A percentile compares a stretch with the other conserved stretches of the same genome.
Evolutionary conservation across 2,329 filamentous ascomycete species (phyloP).

Genomic region (Colletotrichum sp.): DNA sequence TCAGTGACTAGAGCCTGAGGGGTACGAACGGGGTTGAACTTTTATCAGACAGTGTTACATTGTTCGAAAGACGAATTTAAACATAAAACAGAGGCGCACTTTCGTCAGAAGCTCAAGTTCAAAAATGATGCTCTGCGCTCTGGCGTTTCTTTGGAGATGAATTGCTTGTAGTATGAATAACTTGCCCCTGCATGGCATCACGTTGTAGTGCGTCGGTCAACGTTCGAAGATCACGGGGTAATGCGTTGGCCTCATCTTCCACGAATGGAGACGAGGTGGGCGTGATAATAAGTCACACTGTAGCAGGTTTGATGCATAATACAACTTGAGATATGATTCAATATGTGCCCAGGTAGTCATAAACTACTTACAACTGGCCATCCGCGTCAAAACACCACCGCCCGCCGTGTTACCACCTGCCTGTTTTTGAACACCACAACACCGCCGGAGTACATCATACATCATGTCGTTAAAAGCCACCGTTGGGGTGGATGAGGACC

Average conservation of each 20-base stretch:
- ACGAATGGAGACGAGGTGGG: background rate
- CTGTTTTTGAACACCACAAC: background rate
- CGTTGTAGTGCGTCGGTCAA: background rate
- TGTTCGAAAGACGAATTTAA: background rate
- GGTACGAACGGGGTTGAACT: background rate
- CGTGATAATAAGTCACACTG: background rate
- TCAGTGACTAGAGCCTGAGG: background rate
- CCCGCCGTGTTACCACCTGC: background rate
- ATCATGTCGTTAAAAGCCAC: slow-evolving; percentile 28
- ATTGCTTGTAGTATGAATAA: background rate
- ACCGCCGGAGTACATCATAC: background rate
- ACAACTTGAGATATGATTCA: background rate
- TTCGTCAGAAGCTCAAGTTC: background rate
- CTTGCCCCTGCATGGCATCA: background rate
- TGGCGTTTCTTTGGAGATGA: background rate
- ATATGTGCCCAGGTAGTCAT: background rate
- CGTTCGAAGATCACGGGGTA: background rate
- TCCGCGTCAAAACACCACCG: background rate
- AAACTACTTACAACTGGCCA: background rate
- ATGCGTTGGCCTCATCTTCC: background rate
- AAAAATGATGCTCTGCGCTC: background rate
- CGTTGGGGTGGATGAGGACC: slow-evolving; percentile 71
- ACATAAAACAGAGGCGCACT: background rate
- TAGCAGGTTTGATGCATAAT: background rate
- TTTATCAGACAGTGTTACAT: background rate